Evolutionary conservation across 2,329 filamentous ascomycete species (phyloP), one percentile per base, ranked within the genome.

Genomic region (Calonectria henricotiae): DNA sequence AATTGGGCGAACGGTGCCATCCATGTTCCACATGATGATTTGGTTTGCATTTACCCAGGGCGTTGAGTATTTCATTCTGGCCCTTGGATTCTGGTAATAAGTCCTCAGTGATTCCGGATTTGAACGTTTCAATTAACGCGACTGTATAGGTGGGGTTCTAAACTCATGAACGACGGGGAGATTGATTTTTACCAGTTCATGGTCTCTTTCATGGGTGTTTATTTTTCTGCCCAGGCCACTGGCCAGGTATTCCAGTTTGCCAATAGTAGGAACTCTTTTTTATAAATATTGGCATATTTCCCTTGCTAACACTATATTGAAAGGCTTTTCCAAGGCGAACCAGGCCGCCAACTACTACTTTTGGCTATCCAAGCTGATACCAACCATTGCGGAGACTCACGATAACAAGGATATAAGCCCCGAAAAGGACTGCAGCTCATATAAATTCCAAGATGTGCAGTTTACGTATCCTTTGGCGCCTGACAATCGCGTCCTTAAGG

Each of bases 101-200:
- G 41, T 15, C 12, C 2, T 5, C 5, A 49, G 11, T 25, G 7
- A 13, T 30, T 30, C 27, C 20, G 20, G 20, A 20, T 20, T 30
- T 30, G 27, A 30, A 7, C 27, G 27, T 30, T 4, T 30, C 27
- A 30, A 30, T 30, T 30, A 30, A 30, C 27, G 27, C 27, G 7
- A 7, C 27, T 30, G 27, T 30, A 30, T 1, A 73, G 71, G 71
- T 83, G 81, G 64, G 82, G 82, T 13, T 82, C 79, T 17, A 77
- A 77, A 7, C 74, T 84, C 0, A 72, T 83, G 4, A 78, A 76
- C 0, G 68, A 76, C 79, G 78, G 79, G 0, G 89, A 85, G 71
- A 82, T 89, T 68, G 87, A 84, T 5, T 87, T 89, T 73, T 88
- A 88, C 65, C 78, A 81, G 66, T 83, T 83, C 69, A 79, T 88